A percentile compares a stretch with the other conserved stretches of the same genome.
phyloP scores from a whole-genome alignment of 2,329 filamentous ascomycete species.

The Dendryphion nanum region DNA sequence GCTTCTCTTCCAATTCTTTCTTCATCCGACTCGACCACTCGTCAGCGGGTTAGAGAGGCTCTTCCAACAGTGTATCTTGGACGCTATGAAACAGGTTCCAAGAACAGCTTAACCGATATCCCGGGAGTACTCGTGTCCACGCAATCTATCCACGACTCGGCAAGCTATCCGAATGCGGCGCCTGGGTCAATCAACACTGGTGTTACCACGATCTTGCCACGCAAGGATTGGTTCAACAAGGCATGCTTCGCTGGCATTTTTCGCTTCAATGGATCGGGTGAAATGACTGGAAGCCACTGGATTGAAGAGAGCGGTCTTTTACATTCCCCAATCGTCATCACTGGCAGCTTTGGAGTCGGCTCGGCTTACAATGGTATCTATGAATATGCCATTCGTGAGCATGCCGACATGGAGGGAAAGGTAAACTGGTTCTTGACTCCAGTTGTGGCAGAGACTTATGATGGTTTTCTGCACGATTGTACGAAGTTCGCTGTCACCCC shows the following conservation, averaged over 20 bases:
- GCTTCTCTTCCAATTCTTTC: background rate
- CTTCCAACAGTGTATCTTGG: constrained; percentile 39
- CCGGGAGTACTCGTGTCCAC: constrained; percentile 44
- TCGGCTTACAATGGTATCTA: constrained; percentile 60
- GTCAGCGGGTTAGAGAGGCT: constrained; percentile 39
- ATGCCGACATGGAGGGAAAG: constrained; percentile 41
- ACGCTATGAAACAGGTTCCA: constrained; percentile 37
- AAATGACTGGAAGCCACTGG: constrained; percentile 62
- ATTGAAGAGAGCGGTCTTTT: constrained; percentile 61
- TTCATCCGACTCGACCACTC: constrained; percentile 3
- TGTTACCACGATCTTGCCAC: constrained; percentile 45
- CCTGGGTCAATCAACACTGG: constrained; percentile 41
- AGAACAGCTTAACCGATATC: constrained; percentile 47
- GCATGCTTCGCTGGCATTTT: constrained; percentile 50
- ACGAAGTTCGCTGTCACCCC: constrained; percentile 55
- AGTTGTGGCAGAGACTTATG: constrained; percentile 62
- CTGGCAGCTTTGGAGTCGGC: constrained; percentile 58
- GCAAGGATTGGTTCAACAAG: constrained; percentile 41
- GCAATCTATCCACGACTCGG: constrained; percentile 36
- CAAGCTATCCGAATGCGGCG: constrained; percentile 24
- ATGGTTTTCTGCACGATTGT: constrained; percentile 61
- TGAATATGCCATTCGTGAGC: constrained; percentile 53
- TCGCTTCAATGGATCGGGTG: constrained; percentile 63
- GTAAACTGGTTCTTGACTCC: constrained; percentile 57
- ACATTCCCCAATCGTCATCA: constrained; percentile 60